A percentile compares a stretch with the other conserved stretches of the same genome.
These are phyloP conservation scores for Scheffersomyces stipitis DNA, from an alignment of 805 yeast genomes.

Conservation along the genomic window DNA sequence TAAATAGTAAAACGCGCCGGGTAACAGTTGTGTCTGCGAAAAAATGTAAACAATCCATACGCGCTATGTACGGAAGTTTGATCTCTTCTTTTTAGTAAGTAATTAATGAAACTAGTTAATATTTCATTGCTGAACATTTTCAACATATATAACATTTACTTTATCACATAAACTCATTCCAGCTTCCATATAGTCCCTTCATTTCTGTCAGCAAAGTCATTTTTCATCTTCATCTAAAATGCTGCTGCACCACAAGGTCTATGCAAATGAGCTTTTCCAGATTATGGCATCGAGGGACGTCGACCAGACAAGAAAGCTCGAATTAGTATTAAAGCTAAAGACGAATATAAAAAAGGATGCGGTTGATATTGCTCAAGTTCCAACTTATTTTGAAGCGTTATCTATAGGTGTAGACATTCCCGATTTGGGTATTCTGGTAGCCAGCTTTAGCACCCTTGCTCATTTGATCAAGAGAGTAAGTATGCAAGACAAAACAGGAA, in stretches of 20 bases:
- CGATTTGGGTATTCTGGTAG: constrained; percentile 36
- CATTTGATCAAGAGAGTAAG: constrained; percentile 59
- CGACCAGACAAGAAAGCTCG: constrained; percentile 14
- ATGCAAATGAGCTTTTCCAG: constrained; percentile 19
- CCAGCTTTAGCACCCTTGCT: constrained; percentile 51
- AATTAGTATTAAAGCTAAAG: constrained; percentile 38
- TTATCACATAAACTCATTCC: too few relatives aligned
- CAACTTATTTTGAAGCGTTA: constrained; percentile 50
- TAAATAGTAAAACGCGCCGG: too few relatives aligned
- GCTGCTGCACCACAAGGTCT: constrained; percentile 6
- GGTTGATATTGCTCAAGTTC: constrained; percentile 50
- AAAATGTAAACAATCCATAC: too few relatives aligned
- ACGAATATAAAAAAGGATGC: constrained; percentile 55
- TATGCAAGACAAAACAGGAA: constrained; percentile 49
- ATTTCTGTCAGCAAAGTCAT: not conserved
- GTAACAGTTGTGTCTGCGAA: too few relatives aligned
- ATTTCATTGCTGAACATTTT: too few relatives aligned
- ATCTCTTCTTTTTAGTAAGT: too few relatives aligned
- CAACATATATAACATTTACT: too few relatives aligned
- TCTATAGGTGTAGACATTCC: constrained; percentile 43
- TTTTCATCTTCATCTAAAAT: not conserved
- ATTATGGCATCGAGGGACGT: constrained; percentile 14
- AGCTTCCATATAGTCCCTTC: not conserved
- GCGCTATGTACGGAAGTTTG: too few relatives aligned
- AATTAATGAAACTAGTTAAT: too few relatives aligned